A percentile compares a stretch with the other conserved stretches of the same genome.
These are phyloP conservation scores for Neofusicoccum kwambonambiense DNA, from an alignment of 2,329 filamentous ascomycete species.

Conservation along the genomic window DNA sequence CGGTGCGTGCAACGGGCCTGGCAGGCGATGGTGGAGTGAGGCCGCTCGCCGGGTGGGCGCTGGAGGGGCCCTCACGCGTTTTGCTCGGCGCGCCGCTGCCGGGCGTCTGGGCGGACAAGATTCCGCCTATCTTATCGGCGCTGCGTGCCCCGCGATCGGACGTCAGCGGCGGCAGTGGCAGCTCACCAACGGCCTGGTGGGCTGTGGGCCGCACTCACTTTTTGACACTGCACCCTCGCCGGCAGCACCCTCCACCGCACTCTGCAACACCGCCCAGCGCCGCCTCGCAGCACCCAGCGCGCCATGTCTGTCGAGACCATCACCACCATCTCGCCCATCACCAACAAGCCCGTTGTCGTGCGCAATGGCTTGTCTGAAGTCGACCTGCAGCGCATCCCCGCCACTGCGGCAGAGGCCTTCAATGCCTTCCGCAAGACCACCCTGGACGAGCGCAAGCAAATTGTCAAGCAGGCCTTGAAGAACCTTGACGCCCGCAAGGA, in stretches of 20 bases:
- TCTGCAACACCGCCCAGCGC: not conserved
- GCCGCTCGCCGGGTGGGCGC: not conserved
- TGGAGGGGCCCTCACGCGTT: not conserved
- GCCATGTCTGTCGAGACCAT: constrained; percentile 57
- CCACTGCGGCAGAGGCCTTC: constrained; percentile 72
- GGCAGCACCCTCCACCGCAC: not conserved
- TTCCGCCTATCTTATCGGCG: constrained; percentile 14
- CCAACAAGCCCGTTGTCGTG: constrained; percentile 79
- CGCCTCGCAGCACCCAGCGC: constrained; percentile 20
- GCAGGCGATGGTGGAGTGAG: not conserved
- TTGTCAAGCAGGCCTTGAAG: constrained; percentile 76
- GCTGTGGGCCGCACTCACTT: not conserved
- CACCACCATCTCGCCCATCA: constrained; percentile 84
- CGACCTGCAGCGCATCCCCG: constrained; percentile 71
- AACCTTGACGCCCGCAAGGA: constrained; percentile 70
- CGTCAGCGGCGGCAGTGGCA: constrained; percentile 4
- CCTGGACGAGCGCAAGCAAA: constrained; percentile 72
- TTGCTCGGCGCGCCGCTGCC: constrained; percentile 4
- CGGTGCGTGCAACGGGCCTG: not conserved
- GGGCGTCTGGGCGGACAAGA: constrained; percentile 6
- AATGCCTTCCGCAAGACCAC: constrained; percentile 71
- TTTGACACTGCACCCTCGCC: not conserved
- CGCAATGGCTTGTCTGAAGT: constrained; percentile 70
- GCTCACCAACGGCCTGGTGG: not conserved
- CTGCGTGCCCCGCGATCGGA: constrained; percentile 10